A percentile compares a stretch with the other conserved stretches of the same genome.
These are phyloP conservation scores for Atkinsonella texensis DNA, from an alignment of 2,329 filamentous ascomycete genomes.

Conservation along the genomic window DNA sequence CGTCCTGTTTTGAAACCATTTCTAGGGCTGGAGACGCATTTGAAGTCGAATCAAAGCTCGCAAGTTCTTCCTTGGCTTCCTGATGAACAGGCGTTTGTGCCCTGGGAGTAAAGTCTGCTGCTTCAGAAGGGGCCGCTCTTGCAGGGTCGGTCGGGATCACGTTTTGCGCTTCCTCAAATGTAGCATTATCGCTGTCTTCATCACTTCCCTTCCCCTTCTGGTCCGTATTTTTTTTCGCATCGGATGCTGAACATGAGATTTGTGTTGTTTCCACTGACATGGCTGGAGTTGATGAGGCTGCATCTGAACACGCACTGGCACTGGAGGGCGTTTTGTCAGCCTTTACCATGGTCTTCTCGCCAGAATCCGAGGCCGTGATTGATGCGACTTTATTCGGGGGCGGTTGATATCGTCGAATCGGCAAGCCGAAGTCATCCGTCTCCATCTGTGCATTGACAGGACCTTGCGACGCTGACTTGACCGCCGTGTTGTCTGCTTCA, in stretches of 20 bases:
- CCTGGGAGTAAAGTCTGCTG: background rate
- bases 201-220: constrained; percentile 11
- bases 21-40: background rate
- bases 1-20: background rate
- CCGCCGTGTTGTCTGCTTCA: constrained; percentile 10
- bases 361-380: constrained; percentile 6
- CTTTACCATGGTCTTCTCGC: background rate
- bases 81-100: background rate
- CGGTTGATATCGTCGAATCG: constrained; percentile 39
- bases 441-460: constrained; percentile 23
- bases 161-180: constrained; percentile 24
- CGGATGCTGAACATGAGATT: background rate
- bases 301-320: background rate
- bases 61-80: background rate
- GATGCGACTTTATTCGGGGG: constrained; percentile 14
- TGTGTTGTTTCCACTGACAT: background rate
- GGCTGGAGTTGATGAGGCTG: background rate
- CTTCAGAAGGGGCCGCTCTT: background rate
- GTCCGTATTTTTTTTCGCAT: background rate
- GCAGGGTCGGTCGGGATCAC: constrained; percentile 7
- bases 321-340: background rate
- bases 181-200: constrained; percentile 26
- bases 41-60: background rate
- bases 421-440: constrained; percentile 61
- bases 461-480: constrained; percentile 17